phyloP scores from a whole-genome alignment of 208 protist genomes.

The Trypanosoma lewisi region DNA sequence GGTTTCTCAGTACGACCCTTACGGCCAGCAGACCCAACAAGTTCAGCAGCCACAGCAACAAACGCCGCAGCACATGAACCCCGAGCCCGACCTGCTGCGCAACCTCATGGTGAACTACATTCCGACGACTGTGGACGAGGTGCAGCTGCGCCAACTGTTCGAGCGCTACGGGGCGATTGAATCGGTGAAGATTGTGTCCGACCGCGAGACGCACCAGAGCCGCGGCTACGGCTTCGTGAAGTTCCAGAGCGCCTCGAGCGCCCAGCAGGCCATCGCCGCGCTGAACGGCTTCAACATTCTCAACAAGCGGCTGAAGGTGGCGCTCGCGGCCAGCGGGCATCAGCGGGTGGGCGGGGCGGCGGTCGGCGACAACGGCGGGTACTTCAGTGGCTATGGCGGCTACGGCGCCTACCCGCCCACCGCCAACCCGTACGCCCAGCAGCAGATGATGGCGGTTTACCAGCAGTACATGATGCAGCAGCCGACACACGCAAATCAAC shows the following conservation, averaged over 20 bases:
- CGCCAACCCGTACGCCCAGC: constrained; percentile 65
- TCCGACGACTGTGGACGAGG: constrained; percentile 79
- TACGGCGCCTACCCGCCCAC: constrained; percentile 53
- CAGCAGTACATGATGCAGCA: constrained; percentile 30
- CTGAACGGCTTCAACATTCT: constrained; percentile 86
- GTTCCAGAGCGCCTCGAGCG: constrained; percentile 68
- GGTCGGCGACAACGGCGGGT: constrained; percentile 25
- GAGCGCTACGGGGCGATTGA: constrained; percentile 84
- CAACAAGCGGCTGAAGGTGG: constrained; percentile 90
- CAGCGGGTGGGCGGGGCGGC: constrained; percentile 37
- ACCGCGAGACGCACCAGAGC: constrained; percentile 81
- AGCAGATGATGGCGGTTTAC: constrained; percentile 63
- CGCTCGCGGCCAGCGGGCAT: constrained; percentile 68
- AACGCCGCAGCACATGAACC: constrained; percentile 36
- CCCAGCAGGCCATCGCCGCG: constrained; percentile 70
- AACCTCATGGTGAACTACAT: constrained; percentile 92
- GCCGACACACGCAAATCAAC: neutral
- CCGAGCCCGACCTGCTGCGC: constrained; percentile 69
- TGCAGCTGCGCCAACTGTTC: constrained; percentile 83
- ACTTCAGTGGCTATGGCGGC: constrained; percentile 33
- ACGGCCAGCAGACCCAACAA: constrained; percentile 13
- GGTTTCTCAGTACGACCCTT: constrained; percentile 26
- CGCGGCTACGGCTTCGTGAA: constrained; percentile 91
- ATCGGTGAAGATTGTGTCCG: constrained; percentile 87
- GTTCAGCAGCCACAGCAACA: constrained; percentile 27